Evolutionary conservation across 108 stramenopile species (phyloP), one percentile per base, ranked within the genome.

Genomic region (Stephanodiscus minutulus): DNA sequence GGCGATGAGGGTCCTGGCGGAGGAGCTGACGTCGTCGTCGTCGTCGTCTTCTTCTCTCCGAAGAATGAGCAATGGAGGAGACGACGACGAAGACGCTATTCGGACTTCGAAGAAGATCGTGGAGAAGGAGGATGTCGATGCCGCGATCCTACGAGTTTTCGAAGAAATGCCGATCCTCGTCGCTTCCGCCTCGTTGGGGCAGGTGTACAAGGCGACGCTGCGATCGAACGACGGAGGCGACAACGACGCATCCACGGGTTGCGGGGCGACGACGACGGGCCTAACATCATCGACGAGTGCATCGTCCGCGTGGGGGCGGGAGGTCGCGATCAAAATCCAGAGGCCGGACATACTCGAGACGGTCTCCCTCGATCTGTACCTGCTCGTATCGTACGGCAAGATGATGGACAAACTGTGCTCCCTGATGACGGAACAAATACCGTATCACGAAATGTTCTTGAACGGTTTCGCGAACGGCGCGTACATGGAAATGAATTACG

Each of bases 271-370:
- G 3, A 11, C 39, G 0, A 39, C n/a, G n/a, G n/a, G n/a, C n/a
- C n/a, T n/a, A n/a, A n/a, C n/a, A n/a, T n/a, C n/a, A n/a, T n/a
- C n/a, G n/a, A n/a, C n/a, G n/a, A n/a, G n/a, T n/a, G n/a, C 39
- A 1, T 39, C 39, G 35, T 36, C 35, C 5, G 3, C 35, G 35
- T 6, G 35, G 39, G 8, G 39, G 28, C 61, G 66, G 31, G 25
- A 62, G 37, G 94, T 95, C 7, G 94, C 94, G 22, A 87, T 95
- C 76, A 95, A 95, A 81, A 81, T 97, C 15, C 96, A 97, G 67
- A 57, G 96, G 36, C 93, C 93, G 11, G 87, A 89, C 22, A 92
- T 97, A 78, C 66, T 85, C 15, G 63, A 76, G 47, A 72, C 72
- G 12, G 89, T 97, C 50, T 86, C 89, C 27, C 76, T 95, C 18